Evolutionary conservation across 1,284 basidiomycete species (phyloP).

Genomic region (Puccinia coronata): DNA sequence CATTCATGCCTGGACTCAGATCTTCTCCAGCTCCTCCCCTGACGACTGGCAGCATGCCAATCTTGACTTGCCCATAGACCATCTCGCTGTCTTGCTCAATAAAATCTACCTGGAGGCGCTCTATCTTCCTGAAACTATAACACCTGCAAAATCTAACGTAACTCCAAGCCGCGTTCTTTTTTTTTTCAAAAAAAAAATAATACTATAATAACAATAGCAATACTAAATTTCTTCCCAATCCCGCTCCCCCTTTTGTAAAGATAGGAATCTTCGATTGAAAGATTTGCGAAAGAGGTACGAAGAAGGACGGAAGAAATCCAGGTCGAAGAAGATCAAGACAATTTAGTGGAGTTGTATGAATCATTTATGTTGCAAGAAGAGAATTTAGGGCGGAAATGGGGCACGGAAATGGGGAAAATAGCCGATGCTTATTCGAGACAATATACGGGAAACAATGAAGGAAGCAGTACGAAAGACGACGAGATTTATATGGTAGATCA

Average conservation of each 20-base stretch:
- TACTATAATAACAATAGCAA: neutral
- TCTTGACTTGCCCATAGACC: neutral
- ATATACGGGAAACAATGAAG: neutral
- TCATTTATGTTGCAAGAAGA: constrained; percentile 42
- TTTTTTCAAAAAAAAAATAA: too few relatives aligned
- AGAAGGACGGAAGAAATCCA: neutral
- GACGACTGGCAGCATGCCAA: neutral
- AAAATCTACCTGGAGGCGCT: constrained; percentile 23
- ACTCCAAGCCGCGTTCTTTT: too few relatives aligned
- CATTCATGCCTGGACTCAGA: neutral
- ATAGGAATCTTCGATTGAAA: constrained; percentile 16
- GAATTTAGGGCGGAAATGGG: constrained; percentile 33
- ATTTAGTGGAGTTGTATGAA: neutral
- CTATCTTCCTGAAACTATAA: constrained; percentile 22
- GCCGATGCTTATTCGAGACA: neutral
- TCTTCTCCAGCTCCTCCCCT: too few relatives aligned
- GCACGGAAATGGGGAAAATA: constrained; percentile 4
- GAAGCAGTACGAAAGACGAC: neutral
- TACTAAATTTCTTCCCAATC: neutral
- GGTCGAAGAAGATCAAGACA: constrained; percentile 4
- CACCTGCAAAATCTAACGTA: neutral
- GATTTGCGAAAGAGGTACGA: neutral
- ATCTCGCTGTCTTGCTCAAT: neutral
- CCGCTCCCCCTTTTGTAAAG: neutral
- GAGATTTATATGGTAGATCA: constrained; percentile 14